Evolutionary conservation across 2,329 filamentous ascomycete genomes (phyloP), one percentile per base, ranked within the genome.

Genomic region (Arthroderma sp.): DNA sequence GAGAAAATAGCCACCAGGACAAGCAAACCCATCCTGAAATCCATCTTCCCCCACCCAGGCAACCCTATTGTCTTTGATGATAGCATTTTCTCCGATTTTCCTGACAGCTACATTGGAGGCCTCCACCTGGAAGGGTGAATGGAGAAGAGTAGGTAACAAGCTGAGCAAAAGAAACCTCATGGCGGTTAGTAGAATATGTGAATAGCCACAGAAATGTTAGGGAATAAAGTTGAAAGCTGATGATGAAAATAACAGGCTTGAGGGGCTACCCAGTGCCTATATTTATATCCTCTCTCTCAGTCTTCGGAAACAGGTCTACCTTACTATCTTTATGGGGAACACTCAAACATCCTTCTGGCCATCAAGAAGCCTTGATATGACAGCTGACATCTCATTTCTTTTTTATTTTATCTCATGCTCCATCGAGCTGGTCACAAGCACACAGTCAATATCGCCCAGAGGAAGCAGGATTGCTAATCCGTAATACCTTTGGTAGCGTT

Each of bases 301-400:
- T n/a, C 2, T 15, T 31, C n/a, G n/a, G n/a, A n/a, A n/a, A n/a
- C n/a, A n/a, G n/a, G n/a, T n/a, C n/a, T n/a, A n/a, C n/a, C n/a
- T n/a, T n/a, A n/a, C n/a, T n/a, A n/a, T n/a, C n/a, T n/a, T n/a
- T n/a, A n/a, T n/a, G 15, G 27, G 27, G 10, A 29, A n/a, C 15
- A 6, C 39, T 11, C 6, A n/a, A 37, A 37, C 9, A 5, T 28
- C 39, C 39, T 32, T 41, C 27, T 41, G 38, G 32, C 38, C 27
- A 9, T 7, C 30, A 29, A 30, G 15, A 30, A 29, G n/a, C n/a
- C n/a, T 30, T 30, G 27, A 31, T 40, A 10, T 40, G 28, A 31
- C 38, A 40, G 30, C 3, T 41, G 39, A 33, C 34, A 41, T 41
- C 39, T n/a, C 6, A 41, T 32, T 41, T 11, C 29, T n/a, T 41